Percentiles rank a stretch among this genome's conserved stretches.
Conservation (phyloP, 2,329 filamentous ascomycete species). For the Lizonia empirigonia region DNA sequence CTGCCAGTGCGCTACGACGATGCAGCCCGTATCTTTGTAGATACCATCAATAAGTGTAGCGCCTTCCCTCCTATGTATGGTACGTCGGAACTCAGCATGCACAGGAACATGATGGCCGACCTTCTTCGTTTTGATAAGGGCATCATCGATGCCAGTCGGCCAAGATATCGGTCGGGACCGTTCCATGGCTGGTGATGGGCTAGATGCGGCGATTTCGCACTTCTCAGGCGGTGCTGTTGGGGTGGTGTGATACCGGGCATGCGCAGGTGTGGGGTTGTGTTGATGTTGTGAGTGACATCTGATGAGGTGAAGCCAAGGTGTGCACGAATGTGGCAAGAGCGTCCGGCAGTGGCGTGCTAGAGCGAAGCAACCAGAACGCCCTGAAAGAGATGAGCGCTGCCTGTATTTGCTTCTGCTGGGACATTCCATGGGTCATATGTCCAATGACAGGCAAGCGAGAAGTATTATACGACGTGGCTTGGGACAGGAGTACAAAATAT, state of each 20-base stretch:
- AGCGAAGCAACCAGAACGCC: not conserved
- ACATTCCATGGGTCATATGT: no score
- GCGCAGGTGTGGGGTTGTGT: not conserved
- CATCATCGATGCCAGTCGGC: constrained; percentile 6
- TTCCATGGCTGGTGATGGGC: not conserved
- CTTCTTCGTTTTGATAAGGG: constrained; percentile 1
- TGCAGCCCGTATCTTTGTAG: constrained; percentile 27
- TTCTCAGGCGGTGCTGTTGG: no score
- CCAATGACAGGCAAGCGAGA: no score
- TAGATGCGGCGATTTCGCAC: not conserved
- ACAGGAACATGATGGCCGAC: constrained; percentile 20
- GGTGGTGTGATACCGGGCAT: no score
- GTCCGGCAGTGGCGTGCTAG: not conserved
- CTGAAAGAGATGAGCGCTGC: not conserved
- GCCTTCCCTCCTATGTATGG: constrained; percentile 20
- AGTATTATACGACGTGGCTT: no score
- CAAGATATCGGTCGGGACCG: not conserved
- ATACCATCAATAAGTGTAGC: constrained; percentile 20
- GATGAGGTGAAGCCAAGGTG: constrained; percentile 7
- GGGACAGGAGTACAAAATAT: no score
- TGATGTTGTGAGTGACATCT: not conserved
- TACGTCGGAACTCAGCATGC: constrained; percentile 27
- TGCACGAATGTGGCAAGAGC: not conserved
- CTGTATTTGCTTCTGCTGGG: not conserved
- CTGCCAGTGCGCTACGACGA: constrained; percentile 23